Evolutionary conservation across 2,329 filamentous ascomycete genomes (phyloP).

Genomic region (Diplodia corticola): DNA sequence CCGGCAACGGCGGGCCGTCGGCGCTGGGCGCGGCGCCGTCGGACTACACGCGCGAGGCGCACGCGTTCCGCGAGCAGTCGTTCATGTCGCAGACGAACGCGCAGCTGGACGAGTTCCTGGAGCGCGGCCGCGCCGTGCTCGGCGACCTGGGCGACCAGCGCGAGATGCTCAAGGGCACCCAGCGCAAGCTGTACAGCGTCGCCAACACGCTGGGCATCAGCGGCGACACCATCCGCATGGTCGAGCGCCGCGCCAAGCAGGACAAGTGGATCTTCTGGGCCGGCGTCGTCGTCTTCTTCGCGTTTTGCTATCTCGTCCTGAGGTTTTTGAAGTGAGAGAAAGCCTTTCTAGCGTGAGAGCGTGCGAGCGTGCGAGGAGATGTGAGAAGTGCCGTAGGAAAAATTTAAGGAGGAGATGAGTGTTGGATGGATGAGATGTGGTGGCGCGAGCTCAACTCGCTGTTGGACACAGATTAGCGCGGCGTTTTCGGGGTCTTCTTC

Average conservation of each 20-base stretch:
- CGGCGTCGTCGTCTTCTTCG: slow-evolving; percentile 81
- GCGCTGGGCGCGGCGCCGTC: slow-evolving; percentile 47
- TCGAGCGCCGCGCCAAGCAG: slow-evolving; percentile 85
- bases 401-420: no score
- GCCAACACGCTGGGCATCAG: slow-evolving; percentile 92
- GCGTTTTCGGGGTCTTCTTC: slow-evolving; percentile 6
- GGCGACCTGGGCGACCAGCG: slow-evolving; percentile 86
- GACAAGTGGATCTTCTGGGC: slow-evolving; percentile 98
- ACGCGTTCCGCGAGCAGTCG: slow-evolving; percentile 83
- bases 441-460: neutral
- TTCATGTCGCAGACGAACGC: slow-evolving; percentile 82
- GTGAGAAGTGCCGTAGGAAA: neutral
- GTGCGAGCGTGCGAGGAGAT: neutral
- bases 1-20: slow-evolving; percentile 30
- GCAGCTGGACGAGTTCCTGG: slow-evolving; percentile 91
- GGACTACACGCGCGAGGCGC: slow-evolving; percentile 71
- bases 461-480: slow-evolving; percentile 11
- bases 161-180: slow-evolving; percentile 93
- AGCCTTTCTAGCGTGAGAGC: no score
- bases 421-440: neutral
- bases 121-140: slow-evolving; percentile 84
- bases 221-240: slow-evolving; percentile 95
- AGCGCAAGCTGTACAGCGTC: slow-evolving; percentile 85
- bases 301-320: slow-evolving; percentile 89
- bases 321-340: slow-evolving; percentile 68